Evolutionary conservation across 2,329 filamentous ascomycete species (phyloP), one percentile per base, ranked within the genome.

Genomic region (Clonostachys sp.): DNA sequence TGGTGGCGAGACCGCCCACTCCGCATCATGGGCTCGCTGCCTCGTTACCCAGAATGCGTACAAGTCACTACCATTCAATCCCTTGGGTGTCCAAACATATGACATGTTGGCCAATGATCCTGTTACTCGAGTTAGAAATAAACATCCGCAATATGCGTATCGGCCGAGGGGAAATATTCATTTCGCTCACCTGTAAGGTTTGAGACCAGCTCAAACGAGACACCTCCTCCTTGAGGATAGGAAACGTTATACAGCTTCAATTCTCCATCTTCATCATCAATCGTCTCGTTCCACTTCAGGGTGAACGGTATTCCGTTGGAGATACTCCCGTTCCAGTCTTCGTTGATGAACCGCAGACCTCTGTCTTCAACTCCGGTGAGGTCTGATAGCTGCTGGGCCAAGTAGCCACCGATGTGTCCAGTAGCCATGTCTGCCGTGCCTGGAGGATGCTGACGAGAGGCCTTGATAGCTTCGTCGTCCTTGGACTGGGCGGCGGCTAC

Each of bases 291-390:
- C 62, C 63, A 66, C 30, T 48, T 47, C 41, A 65, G 49, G 4
- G 51, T 57, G 46, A 62, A 61, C 2, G 49, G 48, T 33, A 57
- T 49, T n/a, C 56, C 61, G 42, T 63, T 64, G 30, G 58, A 54
- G 12, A 65, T 64, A 48, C 56, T 66, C 14, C 59, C 57, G 53
- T 66, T 66, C 61, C 62, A 66, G 16, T 59, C 54, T 34, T 61
- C 55, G 47, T 65, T 66, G 18, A 59, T 50, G 45, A 65, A 66
- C 9, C 50, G 60, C 20, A 64, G 52, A 40, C 61, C 58, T 39
- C 61, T 54, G 41, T 54, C 56, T n/a, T 49, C 41, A 4, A 45
- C 39, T 3, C 24, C 24, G 9, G 24, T 10, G 24, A 30, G 24
- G 24, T 30, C 24, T 30, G 24, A 30, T 30, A 9, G 24, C 24